Evolutionary conservation across 305 asterid species (phyloP), one percentile per base, ranked within the genome.

Genomic region (Nicotiana rustica): DNA sequence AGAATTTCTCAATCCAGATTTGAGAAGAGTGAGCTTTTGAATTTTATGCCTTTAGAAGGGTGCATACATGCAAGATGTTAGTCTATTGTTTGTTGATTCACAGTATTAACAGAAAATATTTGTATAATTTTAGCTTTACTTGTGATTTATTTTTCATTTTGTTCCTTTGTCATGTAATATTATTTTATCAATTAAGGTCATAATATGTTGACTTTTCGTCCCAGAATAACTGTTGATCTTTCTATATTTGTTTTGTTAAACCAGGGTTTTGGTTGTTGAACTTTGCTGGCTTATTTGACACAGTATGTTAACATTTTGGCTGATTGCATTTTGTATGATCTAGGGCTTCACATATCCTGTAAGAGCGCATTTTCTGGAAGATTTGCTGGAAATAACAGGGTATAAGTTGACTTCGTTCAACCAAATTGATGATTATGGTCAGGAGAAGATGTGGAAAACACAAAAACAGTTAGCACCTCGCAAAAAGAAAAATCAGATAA

Each of bases 301-400:
- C 19, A 64, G 56, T 49, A 47, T 80, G 65, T 25, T 44, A 44
- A 56, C 19, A 10, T 64, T 79, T 62, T 52, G 33, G 25, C 59
- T 36, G 38, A 36, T 78, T 44, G 59, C 38, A 67, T 52, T 69
- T 52, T 35, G 86, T 59, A 88, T 82, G 85, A 82, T 91, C 83
- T 86, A 96, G 99, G 99, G 99, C 73, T 96, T 96, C 89, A 95
- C 98, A 19, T 92, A 96, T 89, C 99, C 97, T 7, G 99, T 96
- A 80, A 91, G 93, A 89, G 87, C 93, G 62, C 97, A 90, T 85
- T 96, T 95, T 87, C 89, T 96, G 87, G 98, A 96, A 91, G 98
- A 96, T 88, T 88, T 96, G 82, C 90, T 96, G 86, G 98, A 96
- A 88, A 88, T 88, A 87, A 96, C 97, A 44, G 99, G 98, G 67